Evolutionary conservation across 139 green algal genomes (phyloP), one percentile per base, ranked within the genome.

Genomic region (Gonium pectorale): DNA sequence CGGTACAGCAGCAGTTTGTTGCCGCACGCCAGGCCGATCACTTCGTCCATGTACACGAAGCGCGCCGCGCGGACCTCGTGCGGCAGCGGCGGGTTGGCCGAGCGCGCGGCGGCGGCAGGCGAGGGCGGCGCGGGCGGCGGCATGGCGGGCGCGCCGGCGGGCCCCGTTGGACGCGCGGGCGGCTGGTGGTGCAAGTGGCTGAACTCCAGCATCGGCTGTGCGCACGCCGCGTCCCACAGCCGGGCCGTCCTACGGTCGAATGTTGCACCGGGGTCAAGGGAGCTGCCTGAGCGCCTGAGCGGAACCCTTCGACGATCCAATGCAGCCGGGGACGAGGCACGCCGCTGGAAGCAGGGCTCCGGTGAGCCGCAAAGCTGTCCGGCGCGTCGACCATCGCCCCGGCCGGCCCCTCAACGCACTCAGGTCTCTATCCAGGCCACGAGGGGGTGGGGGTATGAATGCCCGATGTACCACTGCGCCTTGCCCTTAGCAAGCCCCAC

Each of bases 1-100:
- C 81, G 91, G 85, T 91, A 93, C 56, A 94, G 54, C 74, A 90
- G 85, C 49, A 94, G 81, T 64, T 91, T 94, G 64, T 86, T 93
- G 26, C 86, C 86, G 38, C 80, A 84, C 1, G 90, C 88, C 31
- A 94, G 62, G 29, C 90, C 35, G 2, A 94, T 72, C 67, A 93
- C 88, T 51, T 89, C 72, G 78, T 94, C 91, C 84, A 92, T 70
- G 82, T 90, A 90, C 70, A 91, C 86, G 79, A 94, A 94, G 31
- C 83, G 75, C 26, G 89, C 90, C 15, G 86, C 86, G 35, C 67
- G 81, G 3, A 93, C 85, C 41, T 90, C 86, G n/a, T 85, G 74
- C 26, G 59, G n/a, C 13, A 86, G 79, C 37, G 56, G 40, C 22
- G 86, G 74, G 59, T 90, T 90, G 72, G 74, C 49, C 26, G 68